Percentiles rank a stretch among this genome's conserved stretches.
phyloP scores from a whole-genome alignment of 176 grass and related monocot species.

The Avena sativa region DNA sequence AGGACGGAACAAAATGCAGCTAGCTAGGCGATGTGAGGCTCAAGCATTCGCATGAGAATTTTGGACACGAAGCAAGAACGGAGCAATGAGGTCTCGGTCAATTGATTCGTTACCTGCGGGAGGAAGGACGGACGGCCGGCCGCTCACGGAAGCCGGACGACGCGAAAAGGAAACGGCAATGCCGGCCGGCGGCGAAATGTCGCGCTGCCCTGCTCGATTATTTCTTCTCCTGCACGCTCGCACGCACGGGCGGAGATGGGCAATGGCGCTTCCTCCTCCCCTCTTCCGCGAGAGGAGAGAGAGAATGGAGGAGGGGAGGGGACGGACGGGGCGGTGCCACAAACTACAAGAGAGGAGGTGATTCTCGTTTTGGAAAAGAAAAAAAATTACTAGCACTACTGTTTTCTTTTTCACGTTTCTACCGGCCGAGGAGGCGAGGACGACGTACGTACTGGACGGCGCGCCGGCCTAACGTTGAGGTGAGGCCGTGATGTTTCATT shows the following conservation, averaged over 20 bases:
- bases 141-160: neutral
- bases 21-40: neutral
- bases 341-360: neutral
- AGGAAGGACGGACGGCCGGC: neutral
- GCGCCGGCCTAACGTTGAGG: neutral
- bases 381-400: too few species aligned
- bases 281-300: slow-evolving; percentile 33
- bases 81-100: neutral
- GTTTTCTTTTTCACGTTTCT: neutral
- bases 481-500: neutral
- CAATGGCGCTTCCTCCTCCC: slow-evolving; percentile 28
- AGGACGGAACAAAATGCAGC: too few species aligned
- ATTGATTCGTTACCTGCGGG: slow-evolving; percentile 19
- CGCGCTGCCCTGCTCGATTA: neutral
- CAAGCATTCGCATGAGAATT: too few species aligned
- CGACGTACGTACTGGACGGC: neutral
- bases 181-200: neutral
- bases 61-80: neutral
- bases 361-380: neutral
- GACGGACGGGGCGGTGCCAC: neutral
- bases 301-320: slow-evolving; percentile 29
- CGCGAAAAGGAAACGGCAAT: neutral
- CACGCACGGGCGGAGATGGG: neutral
- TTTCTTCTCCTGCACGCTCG: too few species aligned
- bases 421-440: neutral